Percentiles rank a stretch among this genome's conserved stretches.
These are phyloP conservation scores for Setaria italica DNA, from an alignment of 202 grass and related monocot genomes.

Conservation along the genomic window DNA sequence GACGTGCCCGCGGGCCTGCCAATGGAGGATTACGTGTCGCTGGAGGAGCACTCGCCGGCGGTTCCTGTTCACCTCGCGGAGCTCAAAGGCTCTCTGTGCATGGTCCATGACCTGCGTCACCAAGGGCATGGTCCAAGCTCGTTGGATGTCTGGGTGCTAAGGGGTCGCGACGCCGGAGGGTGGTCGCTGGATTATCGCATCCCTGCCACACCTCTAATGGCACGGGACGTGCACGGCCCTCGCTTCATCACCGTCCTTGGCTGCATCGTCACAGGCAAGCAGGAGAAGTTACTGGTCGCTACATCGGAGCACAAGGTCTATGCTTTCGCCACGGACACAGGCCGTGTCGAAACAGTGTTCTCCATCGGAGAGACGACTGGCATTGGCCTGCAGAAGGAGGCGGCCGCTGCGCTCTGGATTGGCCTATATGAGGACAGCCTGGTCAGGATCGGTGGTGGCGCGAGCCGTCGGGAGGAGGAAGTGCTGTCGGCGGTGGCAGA, in stretches of 20 bases:
- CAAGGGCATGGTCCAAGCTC: not conserved
- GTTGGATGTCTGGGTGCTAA: conserved; percentile 24
- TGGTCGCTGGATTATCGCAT: conserved; percentile 29
- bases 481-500: not conserved
- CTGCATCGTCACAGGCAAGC: no score
- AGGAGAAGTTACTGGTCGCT: not conserved
- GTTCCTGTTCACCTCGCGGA: conserved; percentile 15
- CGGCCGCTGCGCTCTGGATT: not conserved
- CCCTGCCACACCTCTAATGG: not conserved
- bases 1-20: not conserved
- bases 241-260: conserved; percentile 38
- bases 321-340: no score
- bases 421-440: conserved; percentile 28
- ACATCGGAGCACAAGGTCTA: not conserved
- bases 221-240: not conserved
- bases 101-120: conserved; percentile 35
- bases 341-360: not conserved
- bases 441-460: not conserved
- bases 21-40: not conserved
- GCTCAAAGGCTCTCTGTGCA: conserved; percentile 12
- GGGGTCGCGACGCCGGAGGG: not conserved
- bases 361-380: not conserved
- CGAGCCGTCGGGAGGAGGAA: not conserved
- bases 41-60: conserved; percentile 1
- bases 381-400: not conserved